phyloP scores from a whole-genome alignment of 2,329 filamentous ascomycete genomes.

The Rosellinia necatrix region DNA sequence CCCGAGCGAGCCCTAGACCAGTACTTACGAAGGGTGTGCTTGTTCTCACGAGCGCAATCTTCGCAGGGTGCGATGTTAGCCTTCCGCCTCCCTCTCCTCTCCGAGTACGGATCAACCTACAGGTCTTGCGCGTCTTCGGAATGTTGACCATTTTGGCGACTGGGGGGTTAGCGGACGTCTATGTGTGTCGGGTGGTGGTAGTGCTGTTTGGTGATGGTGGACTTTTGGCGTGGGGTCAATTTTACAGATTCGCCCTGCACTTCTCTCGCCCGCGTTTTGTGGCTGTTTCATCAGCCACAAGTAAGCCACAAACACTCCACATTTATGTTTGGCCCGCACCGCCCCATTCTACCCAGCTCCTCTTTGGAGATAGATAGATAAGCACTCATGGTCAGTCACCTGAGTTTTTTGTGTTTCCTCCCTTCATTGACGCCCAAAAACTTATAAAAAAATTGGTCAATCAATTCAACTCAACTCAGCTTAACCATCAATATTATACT shows the following conservation, averaged over 20 bases:
- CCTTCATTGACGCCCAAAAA: too few relatives aligned
- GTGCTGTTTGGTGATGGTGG: conserved; percentile 25
- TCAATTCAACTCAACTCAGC: too few relatives aligned
- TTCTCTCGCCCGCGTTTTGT: conserved; percentile 23
- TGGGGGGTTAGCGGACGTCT: conserved; percentile 16
- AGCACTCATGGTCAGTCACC: too few relatives aligned
- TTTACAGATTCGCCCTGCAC: conserved; percentile 16
- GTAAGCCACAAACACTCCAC: background rate
- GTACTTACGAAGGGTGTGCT: conserved; percentile 31
- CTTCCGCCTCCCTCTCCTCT: background rate
- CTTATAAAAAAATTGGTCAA: too few relatives aligned
- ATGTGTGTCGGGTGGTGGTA: conserved; percentile 25
- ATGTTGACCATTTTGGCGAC: conserved; percentile 34
- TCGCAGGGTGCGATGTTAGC: conserved; percentile 4
- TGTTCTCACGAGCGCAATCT: conserved; percentile 32
- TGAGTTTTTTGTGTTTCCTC: too few relatives aligned
- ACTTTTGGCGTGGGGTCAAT: conserved; percentile 25
- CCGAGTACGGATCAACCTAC: background rate
- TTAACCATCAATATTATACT: too few relatives aligned
- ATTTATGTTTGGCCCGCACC: background rate
- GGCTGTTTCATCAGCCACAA: conserved; percentile 21
- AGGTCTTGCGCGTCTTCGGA: conserved; percentile 31
- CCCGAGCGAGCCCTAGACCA: too few relatives aligned
- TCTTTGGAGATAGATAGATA: too few relatives aligned
- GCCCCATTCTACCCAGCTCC: too few relatives aligned